These are phyloP conservation scores for Parvularia atlantis DNA, from an alignment of 78 protist species.

Conservation along the genomic window DNA sequence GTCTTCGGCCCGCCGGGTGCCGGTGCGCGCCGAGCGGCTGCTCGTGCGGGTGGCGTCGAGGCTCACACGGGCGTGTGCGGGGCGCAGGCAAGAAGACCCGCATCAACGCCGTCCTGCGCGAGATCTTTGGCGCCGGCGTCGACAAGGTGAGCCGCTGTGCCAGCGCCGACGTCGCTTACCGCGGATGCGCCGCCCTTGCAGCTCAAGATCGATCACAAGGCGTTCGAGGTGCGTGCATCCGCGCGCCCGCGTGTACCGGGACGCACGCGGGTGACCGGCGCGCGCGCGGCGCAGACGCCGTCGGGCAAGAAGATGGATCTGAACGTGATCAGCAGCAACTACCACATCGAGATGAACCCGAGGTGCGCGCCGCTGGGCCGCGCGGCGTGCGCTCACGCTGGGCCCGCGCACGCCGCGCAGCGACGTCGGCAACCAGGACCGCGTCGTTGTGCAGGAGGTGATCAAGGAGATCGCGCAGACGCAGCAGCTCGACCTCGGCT, in stretches of 20 bases:
- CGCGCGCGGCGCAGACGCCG: no score
- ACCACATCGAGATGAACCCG: slow-evolving; percentile 94
- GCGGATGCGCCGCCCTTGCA: neutral
- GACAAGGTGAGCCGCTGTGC: slow-evolving; percentile 28
- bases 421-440: slow-evolving; percentile 85
- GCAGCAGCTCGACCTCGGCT: slow-evolving; percentile 45
- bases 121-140: slow-evolving; percentile 78
- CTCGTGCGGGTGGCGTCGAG: no score
- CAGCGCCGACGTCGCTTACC: neutral
- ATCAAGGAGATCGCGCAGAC: slow-evolving; percentile 91
- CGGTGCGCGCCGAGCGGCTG: no score
- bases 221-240: slow-evolving; percentile 31
- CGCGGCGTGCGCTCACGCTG: no score
- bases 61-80: no score
- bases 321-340: slow-evolving; percentile 39
- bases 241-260: neutral
- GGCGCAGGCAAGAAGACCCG: slow-evolving; percentile 91
- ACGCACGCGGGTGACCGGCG: no score
- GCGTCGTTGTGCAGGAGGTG: slow-evolving; percentile 77
- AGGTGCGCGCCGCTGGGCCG: neutral
- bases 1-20: slow-evolving; percentile 96
- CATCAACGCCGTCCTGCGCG: slow-evolving; percentile 72
- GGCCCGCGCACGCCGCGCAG: neutral
- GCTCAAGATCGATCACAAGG: slow-evolving; percentile 39
- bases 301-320: slow-evolving; percentile 53